Conservation (phyloP, 495 filamentous ascomycete species). For the Patellaria atrata region DNA sequence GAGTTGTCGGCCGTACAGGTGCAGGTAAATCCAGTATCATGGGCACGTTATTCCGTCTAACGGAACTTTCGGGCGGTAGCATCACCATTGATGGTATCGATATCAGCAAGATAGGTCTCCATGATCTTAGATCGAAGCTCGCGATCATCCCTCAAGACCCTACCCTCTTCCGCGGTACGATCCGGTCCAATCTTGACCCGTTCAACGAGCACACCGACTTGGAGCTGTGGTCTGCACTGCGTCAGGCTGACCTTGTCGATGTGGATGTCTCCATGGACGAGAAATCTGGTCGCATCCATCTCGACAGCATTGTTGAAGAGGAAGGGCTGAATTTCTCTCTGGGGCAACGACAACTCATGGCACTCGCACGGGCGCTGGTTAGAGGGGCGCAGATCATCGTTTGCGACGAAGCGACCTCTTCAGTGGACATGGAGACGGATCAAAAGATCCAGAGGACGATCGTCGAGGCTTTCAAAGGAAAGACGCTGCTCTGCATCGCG, state of each 20-base stretch:
- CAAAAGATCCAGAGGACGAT: conserved; percentile 90
- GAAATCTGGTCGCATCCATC: conserved; percentile 48
- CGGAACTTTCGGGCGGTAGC: conserved; percentile 66
- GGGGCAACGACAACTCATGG: conserved; percentile 94
- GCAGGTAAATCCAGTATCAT: conserved; percentile 94
- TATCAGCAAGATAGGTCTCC: conserved; percentile 69
- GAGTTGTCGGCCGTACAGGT: conserved; percentile 85
- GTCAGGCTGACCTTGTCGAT: conserved; percentile 63
- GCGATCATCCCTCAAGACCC: conserved; percentile 96
- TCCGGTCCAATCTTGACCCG: conserved; percentile 83
- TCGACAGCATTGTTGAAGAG: conserved; percentile 79
- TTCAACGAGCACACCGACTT: conserved; percentile 80
- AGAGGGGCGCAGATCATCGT: conserved; percentile 81
- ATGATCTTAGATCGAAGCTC: conserved; percentile 73
- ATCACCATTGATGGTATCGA: conserved; percentile 88
- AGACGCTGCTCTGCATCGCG: conserved; percentile 89
- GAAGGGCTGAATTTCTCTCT: conserved; percentile 92
- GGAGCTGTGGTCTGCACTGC: conserved; percentile 74
- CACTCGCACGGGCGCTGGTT: conserved; percentile 78
- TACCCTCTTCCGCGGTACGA: conserved; percentile 82
- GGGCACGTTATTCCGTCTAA: conserved; percentile 79
- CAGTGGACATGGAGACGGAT: conserved; percentile 92
- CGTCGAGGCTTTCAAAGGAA: conserved; percentile 69
- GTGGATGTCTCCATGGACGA: conserved; percentile 34
- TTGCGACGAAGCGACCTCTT: conserved; percentile 87